phyloP scores from a whole-genome alignment of 495 filamentous ascomycete genomes.

The Penicillium canescens region DNA sequence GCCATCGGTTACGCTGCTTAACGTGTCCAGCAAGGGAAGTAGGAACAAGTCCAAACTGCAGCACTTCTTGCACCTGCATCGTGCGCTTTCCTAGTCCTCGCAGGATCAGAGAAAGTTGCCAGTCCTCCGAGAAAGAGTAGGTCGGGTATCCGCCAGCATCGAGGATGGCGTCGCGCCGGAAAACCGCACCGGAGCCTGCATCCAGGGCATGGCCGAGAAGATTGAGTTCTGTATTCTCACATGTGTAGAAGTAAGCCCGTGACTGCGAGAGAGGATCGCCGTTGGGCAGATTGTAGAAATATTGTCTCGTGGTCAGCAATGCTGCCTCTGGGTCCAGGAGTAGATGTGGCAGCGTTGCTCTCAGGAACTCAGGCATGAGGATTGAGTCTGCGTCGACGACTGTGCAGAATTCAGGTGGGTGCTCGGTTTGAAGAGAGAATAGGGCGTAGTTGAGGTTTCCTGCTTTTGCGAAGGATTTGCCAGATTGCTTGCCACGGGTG shows the following conservation, averaged over 20 bases:
- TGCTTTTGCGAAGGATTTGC: constrained; percentile 50
- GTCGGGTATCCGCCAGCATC: constrained; percentile 51
- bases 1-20: constrained; percentile 51
- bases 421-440: constrained; percentile 35
- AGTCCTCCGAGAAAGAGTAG: constrained; percentile 52
- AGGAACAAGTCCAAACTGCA: constrained; percentile 55
- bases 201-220: constrained; percentile 24
- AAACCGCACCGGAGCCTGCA: constrained; percentile 52
- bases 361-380: constrained; percentile 48
- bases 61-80: constrained; percentile 46
- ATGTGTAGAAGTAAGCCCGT: constrained; percentile 43
- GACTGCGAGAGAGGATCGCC: constrained; percentile 50
- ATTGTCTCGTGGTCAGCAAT: constrained; percentile 37
- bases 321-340: constrained; percentile 32
- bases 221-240: constrained; percentile 33
- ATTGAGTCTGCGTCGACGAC: constrained; percentile 47
- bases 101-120: constrained; percentile 46
- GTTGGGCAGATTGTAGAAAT: constrained; percentile 53
- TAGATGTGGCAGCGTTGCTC: constrained; percentile 52
- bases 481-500: constrained; percentile 40
- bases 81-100: constrained; percentile 43
- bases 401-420: constrained; percentile 41
- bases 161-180: constrained; percentile 43
- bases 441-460: constrained; percentile 57
- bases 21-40: constrained; percentile 47